Evolutionary conservation across 2,329 filamentous ascomycete species (phyloP), one percentile per base, ranked within the genome.

Genomic region (Monosporascus sp.): DNA sequence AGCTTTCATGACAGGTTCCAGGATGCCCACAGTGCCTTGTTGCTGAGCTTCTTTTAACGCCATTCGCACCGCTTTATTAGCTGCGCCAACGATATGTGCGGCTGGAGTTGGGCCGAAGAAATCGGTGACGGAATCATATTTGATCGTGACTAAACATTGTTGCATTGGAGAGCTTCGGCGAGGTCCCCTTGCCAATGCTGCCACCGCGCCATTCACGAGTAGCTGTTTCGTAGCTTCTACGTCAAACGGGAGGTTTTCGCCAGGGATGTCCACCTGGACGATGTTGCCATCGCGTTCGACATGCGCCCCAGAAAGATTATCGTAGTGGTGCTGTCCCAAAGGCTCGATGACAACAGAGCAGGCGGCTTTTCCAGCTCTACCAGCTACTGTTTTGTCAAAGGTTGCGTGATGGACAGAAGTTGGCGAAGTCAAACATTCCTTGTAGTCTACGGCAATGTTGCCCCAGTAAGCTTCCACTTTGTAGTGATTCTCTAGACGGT

Each of bases 1-100:
- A 5, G 89, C 90, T 55, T 86, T 85, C 90, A 97, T 97, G 51
- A 99, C 89, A 1, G 94, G 94, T 66, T 99, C 94, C 73, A 97
- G 87, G 39, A 99, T 75, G 1, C 81, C 80, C 1, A 90, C 80
- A 3, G 76, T 73, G 3, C 74, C 66, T 27, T 72, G 69, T 9
- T 78, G 72, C 51, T 82, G 77, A 0, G 85, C 83, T 18, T 83
- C 77, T 49, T 81, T 80, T 1, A 97, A 78, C 0, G 86, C 86
- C 8, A 80, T 76, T 54, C 86, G 82, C 0, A 92, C 86, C 2
- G 89, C 88, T 2, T 71, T 71, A 41, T 76, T 65, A 70, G 82
- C 66, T 72, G 84, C 61, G 78, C 85, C 55, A 78, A 90, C 72
- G 77, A 90, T 64, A 82, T 91, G 68, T 76, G 79, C 60, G 75